These are phyloP conservation scores for Glycine tomentella DNA, from an alignment of 306 rosid species.

Conservation along the genomic window DNA sequence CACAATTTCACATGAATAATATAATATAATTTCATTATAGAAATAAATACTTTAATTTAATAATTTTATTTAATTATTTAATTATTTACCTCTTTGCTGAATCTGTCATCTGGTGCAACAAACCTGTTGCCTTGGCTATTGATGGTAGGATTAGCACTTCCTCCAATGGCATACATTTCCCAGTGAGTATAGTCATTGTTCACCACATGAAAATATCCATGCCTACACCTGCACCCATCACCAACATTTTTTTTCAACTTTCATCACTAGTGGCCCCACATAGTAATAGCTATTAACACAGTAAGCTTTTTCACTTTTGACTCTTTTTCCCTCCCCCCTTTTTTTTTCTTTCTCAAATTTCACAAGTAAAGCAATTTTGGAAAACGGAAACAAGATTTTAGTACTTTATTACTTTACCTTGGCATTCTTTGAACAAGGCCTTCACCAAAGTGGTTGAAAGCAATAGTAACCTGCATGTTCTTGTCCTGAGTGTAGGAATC, in stretches of 20 bases:
- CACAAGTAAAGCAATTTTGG: background rate
- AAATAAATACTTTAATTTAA: too few relatives aligned
- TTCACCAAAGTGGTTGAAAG: slow-evolving; percentile 97
- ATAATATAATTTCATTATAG: too few relatives aligned
- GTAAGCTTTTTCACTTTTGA: too few relatives aligned
- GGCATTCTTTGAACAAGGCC: slow-evolving; percentile 99
- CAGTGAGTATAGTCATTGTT: slow-evolving; percentile 99
- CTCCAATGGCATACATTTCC: slow-evolving; percentile 99
- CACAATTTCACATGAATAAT: background rate
- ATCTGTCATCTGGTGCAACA: slow-evolving; percentile 74
- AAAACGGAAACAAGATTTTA: background rate
- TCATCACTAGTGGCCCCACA: slow-evolving; percentile 42
- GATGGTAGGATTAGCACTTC: slow-evolving; percentile 93
- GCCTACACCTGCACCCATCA: slow-evolving; percentile 75
- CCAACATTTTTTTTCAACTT: slow-evolving; percentile 28
- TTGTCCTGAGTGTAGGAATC: slow-evolving; percentile 84
- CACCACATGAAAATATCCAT: slow-evolving; percentile 97
- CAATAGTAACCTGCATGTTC: slow-evolving; percentile 94
- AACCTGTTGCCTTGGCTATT: slow-evolving; percentile 98
- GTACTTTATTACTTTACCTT: slow-evolving; percentile 58
- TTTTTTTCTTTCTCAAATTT: background rate
- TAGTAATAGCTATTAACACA: background rate
- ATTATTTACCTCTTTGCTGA: slow-evolving; percentile 80
- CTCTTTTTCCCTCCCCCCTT: too few relatives aligned
- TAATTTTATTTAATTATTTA: too few relatives aligned